Conservation (phyloP, 2,329 filamentous ascomycete species). For the Hypoxylon sp. region DNA sequence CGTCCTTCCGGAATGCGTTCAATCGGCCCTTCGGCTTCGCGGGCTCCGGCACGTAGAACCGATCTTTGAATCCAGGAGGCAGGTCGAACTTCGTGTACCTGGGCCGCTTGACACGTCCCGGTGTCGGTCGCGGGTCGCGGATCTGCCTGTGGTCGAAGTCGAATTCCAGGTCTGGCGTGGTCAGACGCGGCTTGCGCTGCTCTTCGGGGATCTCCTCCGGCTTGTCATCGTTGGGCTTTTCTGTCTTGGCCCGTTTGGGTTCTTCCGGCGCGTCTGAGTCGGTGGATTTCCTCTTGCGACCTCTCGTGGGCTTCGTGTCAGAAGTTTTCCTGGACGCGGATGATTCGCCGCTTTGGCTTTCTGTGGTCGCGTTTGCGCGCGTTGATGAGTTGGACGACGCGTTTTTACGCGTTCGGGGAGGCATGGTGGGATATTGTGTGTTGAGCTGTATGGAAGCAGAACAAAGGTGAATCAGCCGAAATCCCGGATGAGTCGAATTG, state of each 20-base stretch:
- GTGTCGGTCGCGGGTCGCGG: slow-evolving; percentile 39
- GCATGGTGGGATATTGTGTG: slow-evolving; percentile 9
- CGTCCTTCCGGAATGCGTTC: slow-evolving; percentile 20
- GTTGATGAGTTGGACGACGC: slow-evolving; percentile 1
- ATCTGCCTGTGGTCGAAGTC: slow-evolving; percentile 40
- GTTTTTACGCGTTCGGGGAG: not conserved
- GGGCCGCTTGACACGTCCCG: slow-evolving; percentile 36
- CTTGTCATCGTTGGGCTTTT: slow-evolving; percentile 2
- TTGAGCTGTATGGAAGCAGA: not conserved
- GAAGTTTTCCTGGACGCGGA: not conserved
- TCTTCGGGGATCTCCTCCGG: slow-evolving; percentile 8
- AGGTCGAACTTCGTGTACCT: slow-evolving; percentile 11
- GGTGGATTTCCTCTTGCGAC: slow-evolving; percentile 24
- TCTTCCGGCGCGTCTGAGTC: not conserved
- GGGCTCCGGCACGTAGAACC: slow-evolving; percentile 24
- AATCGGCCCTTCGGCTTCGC: slow-evolving; percentile 32
- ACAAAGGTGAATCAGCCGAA: not conserved
- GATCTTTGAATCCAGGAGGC: slow-evolving; percentile 21
- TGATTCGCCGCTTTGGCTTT: not conserved
- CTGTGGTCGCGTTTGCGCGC: not conserved
- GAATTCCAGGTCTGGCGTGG: slow-evolving; percentile 41
- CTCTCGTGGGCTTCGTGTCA: not conserved
- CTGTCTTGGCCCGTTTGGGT: slow-evolving; percentile 7
- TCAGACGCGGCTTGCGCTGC: slow-evolving; percentile 33
- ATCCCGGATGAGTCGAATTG: too few species aligned